Evolutionary conservation across 768 basidiomycete species (phyloP).

Genomic region (Mrakia blollopis): DNA sequence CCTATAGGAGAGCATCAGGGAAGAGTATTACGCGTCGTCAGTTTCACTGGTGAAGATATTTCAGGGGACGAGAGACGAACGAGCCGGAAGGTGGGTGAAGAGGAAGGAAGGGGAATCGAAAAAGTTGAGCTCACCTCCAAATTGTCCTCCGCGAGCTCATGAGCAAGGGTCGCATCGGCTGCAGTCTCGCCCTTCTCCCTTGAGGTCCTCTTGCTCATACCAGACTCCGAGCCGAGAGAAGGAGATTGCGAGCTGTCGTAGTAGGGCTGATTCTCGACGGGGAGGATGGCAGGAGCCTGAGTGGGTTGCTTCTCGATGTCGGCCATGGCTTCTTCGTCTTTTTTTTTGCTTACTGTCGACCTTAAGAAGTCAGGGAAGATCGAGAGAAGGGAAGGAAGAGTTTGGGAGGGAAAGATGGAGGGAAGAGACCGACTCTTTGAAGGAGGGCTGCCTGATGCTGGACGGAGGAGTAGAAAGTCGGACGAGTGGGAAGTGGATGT

Average conservation of each 20-base stretch:
- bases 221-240: not conserved
- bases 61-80: not conserved
- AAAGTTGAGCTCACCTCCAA: conserved; percentile 14
- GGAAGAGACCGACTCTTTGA: too few relatives aligned
- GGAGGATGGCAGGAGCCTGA: not conserved
- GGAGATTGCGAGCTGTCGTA: not conserved
- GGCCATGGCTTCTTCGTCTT: conserved; percentile 6
- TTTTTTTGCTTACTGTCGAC: not conserved
- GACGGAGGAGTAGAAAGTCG: too few relatives aligned
- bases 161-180: not conserved
- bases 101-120: not conserved
- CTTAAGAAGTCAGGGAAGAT: not conserved
- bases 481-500: too few relatives aligned
- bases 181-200: not conserved
- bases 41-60: not conserved
- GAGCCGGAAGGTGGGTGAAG: not conserved
- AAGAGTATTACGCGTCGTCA: not conserved
- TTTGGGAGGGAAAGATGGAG: not conserved
- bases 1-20: not conserved
- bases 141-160: conserved; percentile 23
- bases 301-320: conserved; percentile 8
- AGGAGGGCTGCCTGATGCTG: too few relatives aligned
- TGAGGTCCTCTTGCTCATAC: conserved; percentile 8
- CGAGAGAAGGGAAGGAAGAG: not conserved
- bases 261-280: not conserved